Conservation (phyloP, 176 grass and related monocot species). For the Tuctoria greenei region DNA sequence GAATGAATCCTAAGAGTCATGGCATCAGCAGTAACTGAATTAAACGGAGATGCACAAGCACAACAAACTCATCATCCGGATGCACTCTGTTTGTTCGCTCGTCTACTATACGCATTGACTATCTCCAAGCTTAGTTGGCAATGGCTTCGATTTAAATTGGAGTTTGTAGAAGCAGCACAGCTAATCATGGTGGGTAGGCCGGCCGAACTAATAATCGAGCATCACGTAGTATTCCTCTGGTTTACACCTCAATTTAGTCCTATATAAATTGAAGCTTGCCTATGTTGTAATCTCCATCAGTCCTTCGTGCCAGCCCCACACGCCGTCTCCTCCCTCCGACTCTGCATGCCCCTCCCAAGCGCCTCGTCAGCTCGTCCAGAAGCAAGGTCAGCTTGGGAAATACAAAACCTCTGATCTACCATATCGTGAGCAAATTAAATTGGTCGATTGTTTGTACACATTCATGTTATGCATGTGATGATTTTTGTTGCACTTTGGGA, state of each 20-base stretch:
- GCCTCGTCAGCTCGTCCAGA: background rate
- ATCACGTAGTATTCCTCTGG: background rate
- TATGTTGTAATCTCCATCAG: slow-evolving; percentile 2
- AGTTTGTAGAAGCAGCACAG: slow-evolving; percentile 23
- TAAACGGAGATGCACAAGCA: background rate
- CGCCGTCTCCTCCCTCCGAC: background rate
- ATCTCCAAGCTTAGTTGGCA: background rate
- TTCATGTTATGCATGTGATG: background rate
- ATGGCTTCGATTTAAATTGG: background rate
- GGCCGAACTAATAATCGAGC: slow-evolving; percentile 6
- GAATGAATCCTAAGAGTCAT: background rate
- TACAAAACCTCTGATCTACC: too few relatives aligned
- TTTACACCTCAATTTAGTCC: background rate
- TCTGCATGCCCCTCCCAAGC: background rate
- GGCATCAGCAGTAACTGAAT: background rate
- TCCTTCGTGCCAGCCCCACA: slow-evolving; percentile 9
- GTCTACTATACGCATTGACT: background rate
- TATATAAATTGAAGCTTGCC: background rate
- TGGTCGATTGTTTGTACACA: background rate
- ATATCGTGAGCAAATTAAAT: background rate
- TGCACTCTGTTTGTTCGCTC: background rate
- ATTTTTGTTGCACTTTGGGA: background rate
- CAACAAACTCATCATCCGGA: background rate
- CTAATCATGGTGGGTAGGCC: background rate
- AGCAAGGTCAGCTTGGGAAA: background rate